Conservation (phyloP, 345 rosid species). For the Pugionium dolabratum region DNA sequence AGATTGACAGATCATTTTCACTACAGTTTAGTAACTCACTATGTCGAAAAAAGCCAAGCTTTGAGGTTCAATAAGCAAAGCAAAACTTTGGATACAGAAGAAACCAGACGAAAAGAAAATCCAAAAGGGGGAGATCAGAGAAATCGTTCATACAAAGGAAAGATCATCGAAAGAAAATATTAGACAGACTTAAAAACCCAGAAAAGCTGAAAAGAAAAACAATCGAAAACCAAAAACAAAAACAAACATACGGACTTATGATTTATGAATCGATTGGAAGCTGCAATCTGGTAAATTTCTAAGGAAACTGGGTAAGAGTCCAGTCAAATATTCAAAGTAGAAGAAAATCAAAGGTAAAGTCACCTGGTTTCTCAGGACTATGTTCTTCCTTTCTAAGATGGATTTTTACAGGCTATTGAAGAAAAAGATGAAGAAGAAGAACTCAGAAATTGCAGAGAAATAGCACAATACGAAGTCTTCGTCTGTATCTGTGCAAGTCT, state of each 20-base stretch:
- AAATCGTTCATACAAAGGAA: conserved; percentile 4
- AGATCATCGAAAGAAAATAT: conserved; percentile 25
- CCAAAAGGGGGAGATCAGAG: conserved; percentile 1
- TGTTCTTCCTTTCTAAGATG: conserved; percentile 3
- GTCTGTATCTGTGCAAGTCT: conserved; percentile 37
- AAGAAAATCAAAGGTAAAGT: neutral
- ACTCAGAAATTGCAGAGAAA: conserved; percentile 23
- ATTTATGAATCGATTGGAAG: neutral
- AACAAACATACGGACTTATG: neutral
- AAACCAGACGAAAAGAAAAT: conserved; percentile 6
- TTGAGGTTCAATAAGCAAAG: conserved; percentile 1
- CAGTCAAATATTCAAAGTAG: conserved; percentile 7
- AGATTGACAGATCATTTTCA: conserved; percentile 5
- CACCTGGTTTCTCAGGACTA: conserved; percentile 33
- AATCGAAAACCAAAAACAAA: neutral
- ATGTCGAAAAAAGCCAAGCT: conserved; percentile 10
- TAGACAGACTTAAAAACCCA: conserved; percentile 17
- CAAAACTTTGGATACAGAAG: conserved; percentile 13
- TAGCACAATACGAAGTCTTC: conserved; percentile 19
- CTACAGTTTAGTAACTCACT: neutral
- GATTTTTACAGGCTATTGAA: neutral
- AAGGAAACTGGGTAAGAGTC: neutral
- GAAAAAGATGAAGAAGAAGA: conserved; percentile 27
- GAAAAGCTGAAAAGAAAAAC: neutral
- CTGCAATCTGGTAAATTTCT: conserved; percentile 16